These are phyloP conservation scores for Fragosphaeria purpurea DNA, from an alignment of 2,329 filamentous ascomycete genomes.

Conservation along the genomic window DNA sequence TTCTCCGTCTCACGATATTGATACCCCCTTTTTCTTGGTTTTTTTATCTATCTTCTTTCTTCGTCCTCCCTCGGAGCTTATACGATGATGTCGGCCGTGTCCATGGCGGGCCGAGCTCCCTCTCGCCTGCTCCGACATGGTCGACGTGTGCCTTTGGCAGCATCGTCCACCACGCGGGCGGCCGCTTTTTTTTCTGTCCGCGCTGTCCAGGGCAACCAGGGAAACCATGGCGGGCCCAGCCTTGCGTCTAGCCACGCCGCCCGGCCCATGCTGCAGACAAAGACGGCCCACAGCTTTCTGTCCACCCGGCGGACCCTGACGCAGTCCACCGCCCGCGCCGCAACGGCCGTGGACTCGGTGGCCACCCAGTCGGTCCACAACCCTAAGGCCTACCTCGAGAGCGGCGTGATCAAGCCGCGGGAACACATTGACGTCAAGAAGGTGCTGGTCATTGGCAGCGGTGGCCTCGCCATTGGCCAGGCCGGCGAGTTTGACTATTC, in stretches of 20 bases:
- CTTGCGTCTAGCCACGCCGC: constrained; percentile 5
- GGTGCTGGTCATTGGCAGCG: constrained; percentile 90
- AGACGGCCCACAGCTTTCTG: constrained; percentile 4
- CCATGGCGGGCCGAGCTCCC: constrained; percentile 46
- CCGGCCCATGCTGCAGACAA: constrained; percentile 19
- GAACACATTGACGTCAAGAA: constrained; percentile 88
- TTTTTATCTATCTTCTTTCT: neutral
- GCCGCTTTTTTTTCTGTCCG: constrained; percentile 6
- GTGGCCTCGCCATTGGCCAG: constrained; percentile 92
- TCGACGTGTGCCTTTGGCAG: constrained; percentile 37
- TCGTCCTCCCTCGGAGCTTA: neutral
- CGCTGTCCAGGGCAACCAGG: neutral
- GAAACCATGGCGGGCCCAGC: no score
- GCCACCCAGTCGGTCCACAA: constrained; percentile 62
- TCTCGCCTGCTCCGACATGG: constrained; percentile 43
- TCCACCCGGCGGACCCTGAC: constrained; percentile 26
- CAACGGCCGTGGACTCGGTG: constrained; percentile 30
- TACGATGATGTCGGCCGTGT: constrained; percentile 22
- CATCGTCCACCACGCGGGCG: constrained; percentile 32
- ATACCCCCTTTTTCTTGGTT: neutral
- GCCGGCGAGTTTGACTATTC: constrained; percentile 99
- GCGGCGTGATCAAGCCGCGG: constrained; percentile 71
- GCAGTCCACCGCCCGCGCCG: constrained; percentile 37
- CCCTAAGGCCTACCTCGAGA: constrained; percentile 79
- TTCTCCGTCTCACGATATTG: neutral